Conservation (phyloP, 495 filamentous ascomycete genomes). For the Lepraria neglecta region DNA sequence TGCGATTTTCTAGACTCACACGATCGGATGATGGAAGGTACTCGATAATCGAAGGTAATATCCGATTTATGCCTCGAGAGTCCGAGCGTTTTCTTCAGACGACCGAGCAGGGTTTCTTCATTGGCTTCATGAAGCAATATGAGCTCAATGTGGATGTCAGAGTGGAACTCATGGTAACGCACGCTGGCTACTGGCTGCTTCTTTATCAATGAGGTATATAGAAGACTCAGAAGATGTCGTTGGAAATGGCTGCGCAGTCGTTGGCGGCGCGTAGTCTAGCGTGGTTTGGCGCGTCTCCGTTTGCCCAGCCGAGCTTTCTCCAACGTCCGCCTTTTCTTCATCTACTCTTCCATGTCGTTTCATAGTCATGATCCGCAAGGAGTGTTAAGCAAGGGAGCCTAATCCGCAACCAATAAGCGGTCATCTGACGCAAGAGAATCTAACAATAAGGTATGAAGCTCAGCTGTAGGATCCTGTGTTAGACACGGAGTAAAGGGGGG, state of each 20-base stretch:
- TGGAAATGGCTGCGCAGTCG: neutral
- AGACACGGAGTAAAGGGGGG: neutral
- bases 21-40: constrained; percentile 1
- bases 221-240: neutral
- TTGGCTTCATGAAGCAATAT: neutral
- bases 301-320: neutral
- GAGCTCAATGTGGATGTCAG: neutral
- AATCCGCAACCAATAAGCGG: neutral
- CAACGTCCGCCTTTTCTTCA: neutral
- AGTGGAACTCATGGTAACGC: neutral
- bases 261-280: constrained; percentile 1
- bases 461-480: neutral
- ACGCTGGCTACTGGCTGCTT: neutral
- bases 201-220: neutral
- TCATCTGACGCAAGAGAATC: neutral
- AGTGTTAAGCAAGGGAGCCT: neutral
- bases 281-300: neutral
- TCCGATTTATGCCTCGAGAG: neutral
- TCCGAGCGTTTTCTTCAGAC: constrained; percentile 5
- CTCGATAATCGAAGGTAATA: constrained; percentile 1
- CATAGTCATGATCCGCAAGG: neutral
- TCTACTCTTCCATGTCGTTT: neutral
- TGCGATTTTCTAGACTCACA: neutral
- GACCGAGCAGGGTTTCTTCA: neutral
- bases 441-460: neutral